Base-by-base conservation (phyloP, 1,284 basidiomycete species). In the Rhodotorula sp. region DNA sequence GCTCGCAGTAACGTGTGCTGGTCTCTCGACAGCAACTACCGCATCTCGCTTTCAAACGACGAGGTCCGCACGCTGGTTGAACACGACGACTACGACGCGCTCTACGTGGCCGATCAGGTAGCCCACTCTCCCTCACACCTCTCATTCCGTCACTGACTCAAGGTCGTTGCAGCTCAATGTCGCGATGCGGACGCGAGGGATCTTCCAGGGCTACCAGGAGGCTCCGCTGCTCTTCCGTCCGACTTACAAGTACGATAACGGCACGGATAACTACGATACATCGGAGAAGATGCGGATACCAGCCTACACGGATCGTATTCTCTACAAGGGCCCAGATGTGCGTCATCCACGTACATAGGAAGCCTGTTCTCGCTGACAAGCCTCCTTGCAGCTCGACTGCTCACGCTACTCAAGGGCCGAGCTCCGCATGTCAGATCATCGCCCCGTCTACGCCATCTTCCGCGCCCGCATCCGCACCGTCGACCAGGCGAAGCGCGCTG, bases 261-360 rank as follows among this genome's bases (percentile, higher is more conserved):
- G 82, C 8, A 81, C 92, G 13, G 89, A 95, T 73, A 84, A 84
- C 58, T 99, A 98, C 80, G 96, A 99, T 79, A 90, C 92, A 5
- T 92, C 92, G 73, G 96, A 99, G 80, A 99, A 99, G 82, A 87
- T 89, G 84, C 87, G 96, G 11, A 90, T 97, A 78, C 96, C 96
- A 2, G 92, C 95, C 13, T 99, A 95, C 94, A 99, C 94, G 76
- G 94, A 97, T 82, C 89, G 94, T n/a, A 87, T 99, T 22, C 80
- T 99, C 61, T 96, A 89, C 82, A 87, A 87, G 70, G 93, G 93
- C 15, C 77, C 78, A 53, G 82, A 83, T 34, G 84, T 94, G 59
- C 86, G 91, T 78, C 46, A 18, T 16, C 30, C 20, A 22, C 8
- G 8, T 24, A 1, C 9, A 26, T 1, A 22, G 4, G 11, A 30